phyloP scores from a whole-genome alignment of 192 early-diverging fungal genomes.

The Entomortierella parvispora region DNA sequence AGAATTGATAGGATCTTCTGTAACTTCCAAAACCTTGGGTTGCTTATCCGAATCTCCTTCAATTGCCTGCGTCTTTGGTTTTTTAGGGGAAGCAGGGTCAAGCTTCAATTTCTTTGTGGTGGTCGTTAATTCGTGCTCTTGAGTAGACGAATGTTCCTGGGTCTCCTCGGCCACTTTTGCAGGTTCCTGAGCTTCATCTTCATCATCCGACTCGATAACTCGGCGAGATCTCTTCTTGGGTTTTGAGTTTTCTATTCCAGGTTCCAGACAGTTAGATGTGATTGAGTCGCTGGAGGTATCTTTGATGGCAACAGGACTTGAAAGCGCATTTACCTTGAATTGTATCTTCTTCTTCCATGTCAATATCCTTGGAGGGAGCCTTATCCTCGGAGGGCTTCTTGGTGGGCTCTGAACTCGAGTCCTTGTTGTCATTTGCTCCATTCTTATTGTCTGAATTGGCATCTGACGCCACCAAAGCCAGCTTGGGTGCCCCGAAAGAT shows the following conservation, averaged over 20 bases:
- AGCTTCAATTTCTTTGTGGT: conserved; percentile 33
- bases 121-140: conserved; percentile 26
- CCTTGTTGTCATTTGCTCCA: not conserved
- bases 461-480: conserved; percentile 39
- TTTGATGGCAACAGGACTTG: conserved; percentile 18
- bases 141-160: not conserved
- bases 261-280: not conserved
- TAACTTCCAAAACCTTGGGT: conserved; percentile 4
- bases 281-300: not conserved
- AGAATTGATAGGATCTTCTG: not conserved
- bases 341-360: too few species aligned
- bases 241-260: conserved; percentile 5
- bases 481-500: conserved; percentile 36
- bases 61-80: conserved; percentile 3
- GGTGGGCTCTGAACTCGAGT: too few species aligned
- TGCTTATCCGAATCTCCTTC: not conserved
- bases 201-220: conserved; percentile 26
- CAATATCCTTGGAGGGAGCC: not conserved
- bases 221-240: conserved; percentile 24
- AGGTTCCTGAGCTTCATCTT: conserved; percentile 12
- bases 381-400: not conserved
- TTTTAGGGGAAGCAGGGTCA: conserved; percentile 26
- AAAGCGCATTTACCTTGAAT: too few species aligned
- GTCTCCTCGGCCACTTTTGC: not conserved
- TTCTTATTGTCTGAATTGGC: conserved; percentile 5